A percentile compares a stretch with the other conserved stretches of the same genome.
These are phyloP conservation scores for Nitzschia palea DNA, from an alignment of 108 stramenopile species.

Conservation along the genomic window DNA sequence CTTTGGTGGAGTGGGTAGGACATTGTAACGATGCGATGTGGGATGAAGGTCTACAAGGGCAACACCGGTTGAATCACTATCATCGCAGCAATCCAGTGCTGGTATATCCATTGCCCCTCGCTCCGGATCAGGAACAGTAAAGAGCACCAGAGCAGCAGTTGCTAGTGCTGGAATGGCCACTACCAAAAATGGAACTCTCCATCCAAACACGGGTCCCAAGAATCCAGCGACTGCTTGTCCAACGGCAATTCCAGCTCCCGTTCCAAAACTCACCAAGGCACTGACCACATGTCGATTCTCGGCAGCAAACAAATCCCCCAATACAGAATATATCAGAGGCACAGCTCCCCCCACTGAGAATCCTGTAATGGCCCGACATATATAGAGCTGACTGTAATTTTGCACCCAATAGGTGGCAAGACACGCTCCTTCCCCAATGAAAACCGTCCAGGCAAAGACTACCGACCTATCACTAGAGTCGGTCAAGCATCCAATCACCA, in stretches of 20 bases:
- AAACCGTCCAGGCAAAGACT: conserved; percentile 70
- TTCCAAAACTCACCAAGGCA: conserved; percentile 69
- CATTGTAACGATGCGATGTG: not conserved
- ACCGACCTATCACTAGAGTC: conserved; percentile 41
- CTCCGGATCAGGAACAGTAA: conserved; percentile 64
- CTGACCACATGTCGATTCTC: conserved; percentile 65
- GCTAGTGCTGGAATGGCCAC: conserved; percentile 66
- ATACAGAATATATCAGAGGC: conserved; percentile 80
- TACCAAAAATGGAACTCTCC: conserved; percentile 83
- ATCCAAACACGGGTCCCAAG: conserved; percentile 75
- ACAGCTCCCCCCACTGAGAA: conserved; percentile 79
- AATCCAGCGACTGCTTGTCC: conserved; percentile 80
- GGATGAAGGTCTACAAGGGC: conserved; percentile 13
- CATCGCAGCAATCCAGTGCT: conserved; percentile 5
- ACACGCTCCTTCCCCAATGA: conserved; percentile 84
- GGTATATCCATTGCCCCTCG: conserved; percentile 68
- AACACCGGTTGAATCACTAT: conserved; percentile 8
- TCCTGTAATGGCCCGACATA: conserved; percentile 80
- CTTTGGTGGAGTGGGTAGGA: not conserved
- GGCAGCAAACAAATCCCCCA: conserved; percentile 76
- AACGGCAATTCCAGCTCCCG: conserved; percentile 65
- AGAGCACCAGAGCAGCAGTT: conserved; percentile 60
- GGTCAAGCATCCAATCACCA: conserved; percentile 58
- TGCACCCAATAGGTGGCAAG: conserved; percentile 61
- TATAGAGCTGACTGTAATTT: conserved; percentile 70